Conservation (phyloP, 371 early-diverging fungal species). For the Syncephalastrum sp. region DNA sequence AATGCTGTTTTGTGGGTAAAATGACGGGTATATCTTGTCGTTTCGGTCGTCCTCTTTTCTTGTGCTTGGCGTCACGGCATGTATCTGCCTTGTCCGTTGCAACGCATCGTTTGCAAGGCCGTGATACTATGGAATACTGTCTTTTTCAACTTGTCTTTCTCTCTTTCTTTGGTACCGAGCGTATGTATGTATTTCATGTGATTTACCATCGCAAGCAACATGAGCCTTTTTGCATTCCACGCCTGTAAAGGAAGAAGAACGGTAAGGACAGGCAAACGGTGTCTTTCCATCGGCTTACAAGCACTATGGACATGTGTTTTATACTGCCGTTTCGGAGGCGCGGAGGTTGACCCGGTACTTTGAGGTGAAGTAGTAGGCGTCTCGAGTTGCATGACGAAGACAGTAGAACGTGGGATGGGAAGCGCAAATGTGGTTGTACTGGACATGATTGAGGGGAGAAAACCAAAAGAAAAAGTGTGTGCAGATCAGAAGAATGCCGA, state of each 20-base stretch:
- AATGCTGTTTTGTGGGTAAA: constrained; percentile 6
- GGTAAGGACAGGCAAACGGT: too few relatives aligned
- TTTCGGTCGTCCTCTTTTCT: constrained; percentile 73
- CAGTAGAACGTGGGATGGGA: too few relatives aligned
- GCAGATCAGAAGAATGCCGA: too few relatives aligned
- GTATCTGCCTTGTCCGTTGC: constrained; percentile 60
- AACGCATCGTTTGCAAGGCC: constrained; percentile 71
- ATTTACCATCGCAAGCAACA: constrained; percentile 61
- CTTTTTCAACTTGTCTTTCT: constrained; percentile 5
- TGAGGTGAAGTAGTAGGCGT: too few relatives aligned
- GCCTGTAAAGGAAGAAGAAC: constrained; percentile 26
- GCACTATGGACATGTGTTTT: constrained; percentile 22
- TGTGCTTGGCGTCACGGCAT: constrained; percentile 73
- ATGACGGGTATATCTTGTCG: constrained; percentile 30
- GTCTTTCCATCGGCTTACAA: constrained; percentile 10
- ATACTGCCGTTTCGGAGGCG: constrained; percentile 18
- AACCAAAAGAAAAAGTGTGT: too few relatives aligned
- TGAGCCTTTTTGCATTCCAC: constrained; percentile 69
- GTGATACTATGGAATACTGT: constrained; percentile 26
- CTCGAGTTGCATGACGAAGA: too few relatives aligned
- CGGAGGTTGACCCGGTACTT: neutral
- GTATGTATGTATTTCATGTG: too few relatives aligned
- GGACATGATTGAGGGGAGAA: too few relatives aligned
- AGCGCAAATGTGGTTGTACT: too few relatives aligned
- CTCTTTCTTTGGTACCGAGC: neutral